Base-by-base conservation (phyloP, 2,329 filamentous ascomycete genomes). In the Rutstroemia sp. region DNA sequence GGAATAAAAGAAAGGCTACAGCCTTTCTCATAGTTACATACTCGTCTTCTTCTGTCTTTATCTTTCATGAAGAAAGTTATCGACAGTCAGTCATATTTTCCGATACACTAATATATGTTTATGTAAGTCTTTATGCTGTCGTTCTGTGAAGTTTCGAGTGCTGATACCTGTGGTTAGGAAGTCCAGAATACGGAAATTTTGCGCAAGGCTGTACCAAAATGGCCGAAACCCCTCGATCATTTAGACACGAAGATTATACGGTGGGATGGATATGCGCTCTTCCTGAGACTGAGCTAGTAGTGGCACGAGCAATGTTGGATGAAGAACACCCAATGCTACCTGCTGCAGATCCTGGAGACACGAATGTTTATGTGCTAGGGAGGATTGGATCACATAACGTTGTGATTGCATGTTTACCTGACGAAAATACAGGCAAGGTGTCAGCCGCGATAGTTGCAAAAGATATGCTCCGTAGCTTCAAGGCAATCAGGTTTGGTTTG, bases 401-500 rank as follows among this genome's bases (percentile, higher is more conserved):
- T 39, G 59, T 61, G 37, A 59, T 65, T 23, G 61, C 63, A 9
- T 60, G 52, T 39, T 58, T 65, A 3, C 62, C 63, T 23, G 48
- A 47, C n/a, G 49, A 55, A 3, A 54, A 19, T 19, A 68, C 55
- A 46, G 55, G 69, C 3, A 69, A 72, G 1, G 70, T 71, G 9
- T 61, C 61, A 2, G 68, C 70, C 2, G 69, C 68, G 1, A 66
- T 58, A 23, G 59, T 67, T 18, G 70, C 73, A 64, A 53, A 56
- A 14, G 18, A 44, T 47, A 60, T 53, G 57, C 59, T 48, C 45
- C 51, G 59, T 5, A 66, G 65, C 4, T 75, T 74, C 57, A 61
- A 63, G 12, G 59, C 57, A 37, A 71, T 75, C 34, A 66, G 62
- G 19, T 66, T 76, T 41, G 69, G 69, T 2, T 64, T 78, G 1